Evolutionary conservation across 2,329 filamentous ascomycete genomes (phyloP).

Genomic region (Cladosporium sp.): DNA sequence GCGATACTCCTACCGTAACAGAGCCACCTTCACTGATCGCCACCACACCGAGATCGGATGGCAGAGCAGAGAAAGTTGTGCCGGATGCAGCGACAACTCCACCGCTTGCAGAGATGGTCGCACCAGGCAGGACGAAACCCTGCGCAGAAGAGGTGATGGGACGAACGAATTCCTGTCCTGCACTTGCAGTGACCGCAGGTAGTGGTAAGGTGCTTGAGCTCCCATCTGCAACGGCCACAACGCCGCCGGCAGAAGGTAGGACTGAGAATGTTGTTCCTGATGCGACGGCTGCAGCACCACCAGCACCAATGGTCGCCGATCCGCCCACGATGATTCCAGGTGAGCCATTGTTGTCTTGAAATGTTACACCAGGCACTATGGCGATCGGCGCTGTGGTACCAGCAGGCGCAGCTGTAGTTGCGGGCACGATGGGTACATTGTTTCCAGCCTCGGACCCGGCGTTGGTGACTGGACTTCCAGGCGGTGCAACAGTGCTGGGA

Average conservation of each 20-base stretch:
- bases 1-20: not conserved
- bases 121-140: not conserved
- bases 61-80: conserved; percentile 9
- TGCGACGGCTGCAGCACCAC: not conserved
- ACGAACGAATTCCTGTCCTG: not conserved
- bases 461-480: not conserved
- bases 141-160: not conserved
- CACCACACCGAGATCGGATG: conserved; percentile 5
- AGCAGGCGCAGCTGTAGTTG: not conserved
- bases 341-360: not conserved
- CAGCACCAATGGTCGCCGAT: not conserved
- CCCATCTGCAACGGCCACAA: conserved; percentile 3
- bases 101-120: not conserved
- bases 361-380: not conserved
- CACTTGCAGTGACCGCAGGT: not conserved
- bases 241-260: not conserved
- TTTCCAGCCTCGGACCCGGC: not conserved
- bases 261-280: conserved; percentile 10
- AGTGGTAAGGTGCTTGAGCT: not conserved
- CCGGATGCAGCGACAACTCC: not conserved
- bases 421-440: not conserved
- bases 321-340: not conserved
- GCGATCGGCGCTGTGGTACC: not conserved
- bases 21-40: not conserved
- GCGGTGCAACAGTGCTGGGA: not conserved